phyloP scores from a whole-genome alignment of 2,329 filamentous ascomycete genomes.

The Aspergillus aculeatinus region DNA sequence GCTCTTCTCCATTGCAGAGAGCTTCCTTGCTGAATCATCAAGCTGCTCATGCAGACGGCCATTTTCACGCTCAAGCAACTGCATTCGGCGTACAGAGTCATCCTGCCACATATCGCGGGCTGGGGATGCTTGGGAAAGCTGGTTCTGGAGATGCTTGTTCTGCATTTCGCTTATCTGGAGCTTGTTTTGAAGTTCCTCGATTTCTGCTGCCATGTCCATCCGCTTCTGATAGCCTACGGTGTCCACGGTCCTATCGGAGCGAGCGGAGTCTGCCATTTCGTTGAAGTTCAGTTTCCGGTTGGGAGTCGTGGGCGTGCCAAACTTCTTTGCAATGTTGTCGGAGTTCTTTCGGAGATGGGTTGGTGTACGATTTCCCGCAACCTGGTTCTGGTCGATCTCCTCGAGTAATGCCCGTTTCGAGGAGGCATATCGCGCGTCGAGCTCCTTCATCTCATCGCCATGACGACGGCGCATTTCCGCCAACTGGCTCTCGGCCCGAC shows the following conservation, averaged over 20 bases:
- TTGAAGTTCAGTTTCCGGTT: constrained; percentile 68
- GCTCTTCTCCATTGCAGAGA: constrained; percentile 82
- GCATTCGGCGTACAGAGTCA: constrained; percentile 75
- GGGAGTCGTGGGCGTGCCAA: constrained; percentile 75
- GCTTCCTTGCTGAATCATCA: constrained; percentile 89
- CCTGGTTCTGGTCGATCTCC: constrained; percentile 83
- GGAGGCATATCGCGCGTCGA: constrained; percentile 60
- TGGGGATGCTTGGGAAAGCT: constrained; percentile 70
- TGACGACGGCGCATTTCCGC: constrained; percentile 73
- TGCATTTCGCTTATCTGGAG: constrained; percentile 93
- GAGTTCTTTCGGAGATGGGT: constrained; percentile 64
- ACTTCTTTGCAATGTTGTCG: constrained; percentile 58
- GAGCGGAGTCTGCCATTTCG: constrained; percentile 68
- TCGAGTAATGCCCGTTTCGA: constrained; percentile 75
- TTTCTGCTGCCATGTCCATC: constrained; percentile 85
- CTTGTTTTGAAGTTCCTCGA: constrained; percentile 91
- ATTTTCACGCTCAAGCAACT: constrained; percentile 91
- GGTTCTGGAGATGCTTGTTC: constrained; percentile 85
- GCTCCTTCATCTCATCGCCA: constrained; percentile 67
- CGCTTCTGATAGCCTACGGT: constrained; percentile 80
- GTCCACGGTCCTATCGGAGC: constrained; percentile 83
- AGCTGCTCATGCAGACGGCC: constrained; percentile 89
- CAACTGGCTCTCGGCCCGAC: constrained; percentile 79
- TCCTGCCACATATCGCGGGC: constrained; percentile 63
- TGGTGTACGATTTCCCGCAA: constrained; percentile 69